Evolutionary conservation across 768 basidiomycete genomes (phyloP), one percentile per base, ranked within the genome.

Genomic region (Leccinum incarnatum): DNA sequence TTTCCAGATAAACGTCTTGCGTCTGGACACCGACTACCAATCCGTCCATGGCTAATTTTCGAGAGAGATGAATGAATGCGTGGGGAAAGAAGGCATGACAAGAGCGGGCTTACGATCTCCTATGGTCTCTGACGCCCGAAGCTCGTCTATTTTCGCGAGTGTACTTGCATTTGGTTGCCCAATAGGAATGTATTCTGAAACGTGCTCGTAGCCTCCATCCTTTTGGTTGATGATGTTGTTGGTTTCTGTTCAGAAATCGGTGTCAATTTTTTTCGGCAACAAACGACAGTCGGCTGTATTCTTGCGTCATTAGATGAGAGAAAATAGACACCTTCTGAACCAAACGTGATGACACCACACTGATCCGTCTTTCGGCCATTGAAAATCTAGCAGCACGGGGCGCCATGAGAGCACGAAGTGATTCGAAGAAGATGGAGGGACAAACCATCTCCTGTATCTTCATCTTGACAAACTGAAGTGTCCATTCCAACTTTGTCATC

Each of bases 281-380:
- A 45, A 15, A 19, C n/a, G 53, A 36, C 19, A 2, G 1, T 27
- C 10, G 46, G 32, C 10, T 37, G 23, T 6, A 21, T 46, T 5
- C 29, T 4, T 29, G 12, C 36, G 32, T 7, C 4, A n/a, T 40
- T 2, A 3, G 8, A 21, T 14, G 23, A n/a, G n/a, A 27, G 1
- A 47, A 25, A 32, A 54, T 11, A 51, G 65, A 53, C 29, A 83
- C 93, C 83, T 72, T 92, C 86, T 2, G 88, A 84, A n/a, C 93
- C 95, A 67, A 93, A 94, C 3, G 88, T 74, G 50, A 97, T 81
- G 29, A 98, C 83, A n/a, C 93, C 92, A 69, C 93, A 93, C 68
- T 93, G 87, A 68, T 96, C 95, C 10, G 95, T 98, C 77, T 96
- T 97, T 45, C 95, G 81, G 14, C 88, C 91, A 63, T 90, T 85